Conservation (phyloP, 352 stramenopile species). For the Phytophthora ohioensis region DNA sequence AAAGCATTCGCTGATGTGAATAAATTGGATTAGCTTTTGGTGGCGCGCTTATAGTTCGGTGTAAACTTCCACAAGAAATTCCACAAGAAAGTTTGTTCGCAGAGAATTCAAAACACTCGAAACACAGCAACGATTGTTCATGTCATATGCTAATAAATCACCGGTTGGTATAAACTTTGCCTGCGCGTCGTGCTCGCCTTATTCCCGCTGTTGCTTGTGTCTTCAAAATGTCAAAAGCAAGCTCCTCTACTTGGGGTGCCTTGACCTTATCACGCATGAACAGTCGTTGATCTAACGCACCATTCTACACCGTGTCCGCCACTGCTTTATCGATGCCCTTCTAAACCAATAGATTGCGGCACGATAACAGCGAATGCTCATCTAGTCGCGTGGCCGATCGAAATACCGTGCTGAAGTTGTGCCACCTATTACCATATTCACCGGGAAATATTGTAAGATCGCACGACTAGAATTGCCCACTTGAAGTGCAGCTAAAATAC, state of each 20-base stretch:
- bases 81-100: not conserved
- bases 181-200: slow-evolving; percentile 1
- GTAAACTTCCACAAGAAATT: no score
- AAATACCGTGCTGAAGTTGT: slow-evolving; percentile 67
- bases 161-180: slow-evolving; percentile 29
- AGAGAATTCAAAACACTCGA: not conserved
- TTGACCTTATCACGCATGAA: slow-evolving; percentile 12
- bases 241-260: slow-evolving; percentile 11
- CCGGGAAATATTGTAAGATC: not conserved
- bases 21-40: no score
- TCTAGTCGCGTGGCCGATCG: slow-evolving; percentile 49
- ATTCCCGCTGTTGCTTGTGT: slow-evolving; percentile 9
- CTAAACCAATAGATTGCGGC: not conserved
- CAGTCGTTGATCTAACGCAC: not conserved
- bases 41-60: no score
- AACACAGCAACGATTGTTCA: slow-evolving; percentile 7
- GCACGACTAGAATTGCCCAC: not conserved
- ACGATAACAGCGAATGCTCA: slow-evolving; percentile 27
- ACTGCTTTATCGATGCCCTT: not conserved
- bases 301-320: slow-evolving; percentile 2
- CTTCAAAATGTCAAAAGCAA: slow-evolving; percentile 34
- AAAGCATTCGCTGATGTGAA: no score
- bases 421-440: slow-evolving; percentile 40
- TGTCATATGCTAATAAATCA: slow-evolving; percentile 40
- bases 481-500: slow-evolving; percentile 16